These are phyloP conservation scores for Rhynchosporium agropyri DNA, from an alignment of 2,329 filamentous ascomycete genomes.

Conservation along the genomic window DNA sequence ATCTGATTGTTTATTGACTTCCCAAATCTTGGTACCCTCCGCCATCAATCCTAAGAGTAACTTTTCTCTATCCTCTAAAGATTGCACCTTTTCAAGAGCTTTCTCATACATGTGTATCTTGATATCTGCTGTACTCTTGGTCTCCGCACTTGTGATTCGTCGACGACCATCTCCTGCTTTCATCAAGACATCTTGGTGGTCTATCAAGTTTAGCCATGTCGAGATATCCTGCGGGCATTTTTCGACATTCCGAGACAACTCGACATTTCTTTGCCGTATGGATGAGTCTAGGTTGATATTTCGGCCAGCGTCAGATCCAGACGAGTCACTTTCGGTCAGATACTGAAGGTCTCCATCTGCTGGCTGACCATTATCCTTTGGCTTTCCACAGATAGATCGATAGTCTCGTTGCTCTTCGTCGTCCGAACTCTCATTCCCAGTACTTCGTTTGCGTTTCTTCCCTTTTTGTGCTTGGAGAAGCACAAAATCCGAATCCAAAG, in stretches of 20 bases:
- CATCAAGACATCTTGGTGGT: slow-evolving; percentile 74
- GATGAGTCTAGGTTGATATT: slow-evolving; percentile 47
- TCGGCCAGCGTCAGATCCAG: slow-evolving; percentile 44
- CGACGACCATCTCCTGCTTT: slow-evolving; percentile 51
- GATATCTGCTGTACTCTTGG: slow-evolving; percentile 72
- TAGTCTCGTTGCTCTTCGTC: slow-evolving; percentile 59
- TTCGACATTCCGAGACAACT: slow-evolving; percentile 66
- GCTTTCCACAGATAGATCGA: slow-evolving; percentile 66
- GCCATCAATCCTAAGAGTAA: slow-evolving; percentile 71
- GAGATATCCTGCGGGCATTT: slow-evolving; percentile 67
- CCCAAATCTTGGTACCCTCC: slow-evolving; percentile 77
- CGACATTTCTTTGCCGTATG: slow-evolving; percentile 57
- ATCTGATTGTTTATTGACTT: slow-evolving; percentile 57
- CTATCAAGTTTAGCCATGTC: slow-evolving; percentile 77
- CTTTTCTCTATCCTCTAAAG: slow-evolving; percentile 53
- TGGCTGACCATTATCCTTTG: slow-evolving; percentile 48
- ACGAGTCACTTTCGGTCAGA: slow-evolving; percentile 48
- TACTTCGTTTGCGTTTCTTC: slow-evolving; percentile 38
- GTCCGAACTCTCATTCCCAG: slow-evolving; percentile 46
- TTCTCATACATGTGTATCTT: slow-evolving; percentile 80
- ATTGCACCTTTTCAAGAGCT: slow-evolving; percentile 62
- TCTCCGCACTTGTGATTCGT: slow-evolving; percentile 61
- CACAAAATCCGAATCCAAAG: slow-evolving; percentile 50
- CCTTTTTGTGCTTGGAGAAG: slow-evolving; percentile 46
- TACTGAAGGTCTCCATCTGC: slow-evolving; percentile 46